A percentile compares a stretch with the other conserved stretches of the same genome.
Evolutionary conservation across 169 alveolate genomes (phyloP).

Genomic region (Babesia ovata): DNA sequence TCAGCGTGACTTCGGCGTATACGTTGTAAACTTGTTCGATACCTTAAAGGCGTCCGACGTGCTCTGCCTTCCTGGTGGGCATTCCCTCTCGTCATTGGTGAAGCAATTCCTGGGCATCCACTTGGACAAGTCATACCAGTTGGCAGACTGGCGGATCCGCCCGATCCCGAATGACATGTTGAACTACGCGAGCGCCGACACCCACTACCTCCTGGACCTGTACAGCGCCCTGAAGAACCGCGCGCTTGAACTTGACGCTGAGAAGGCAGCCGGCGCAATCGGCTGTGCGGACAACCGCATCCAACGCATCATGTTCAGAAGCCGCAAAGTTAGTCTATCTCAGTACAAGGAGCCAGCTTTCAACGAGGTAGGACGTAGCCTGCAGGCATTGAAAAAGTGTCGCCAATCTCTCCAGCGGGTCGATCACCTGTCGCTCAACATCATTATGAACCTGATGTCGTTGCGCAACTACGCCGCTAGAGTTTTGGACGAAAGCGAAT

Average conservation of each 20-base stretch:
- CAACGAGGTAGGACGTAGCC: constrained; percentile 7
- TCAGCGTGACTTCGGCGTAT: constrained; percentile 94
- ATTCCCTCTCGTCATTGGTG: constrained; percentile 76
- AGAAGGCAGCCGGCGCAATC: neutral
- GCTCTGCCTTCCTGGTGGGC: constrained; percentile 79
- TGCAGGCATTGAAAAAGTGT: constrained; percentile 8
- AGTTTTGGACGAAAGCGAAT: constrained; percentile 53
- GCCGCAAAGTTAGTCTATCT: constrained; percentile 43
- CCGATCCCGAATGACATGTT: constrained; percentile 89
- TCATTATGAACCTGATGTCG: constrained; percentile 48
- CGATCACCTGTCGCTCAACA: constrained; percentile 46
- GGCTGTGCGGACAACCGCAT: constrained; percentile 40
- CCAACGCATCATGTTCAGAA: constrained; percentile 38
- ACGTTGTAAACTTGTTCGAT: constrained; percentile 93
- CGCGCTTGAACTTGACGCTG: constrained; percentile 41
- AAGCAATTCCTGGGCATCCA: constrained; percentile 79
- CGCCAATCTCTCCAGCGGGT: constrained; percentile 2
- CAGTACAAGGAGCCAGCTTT: constrained; percentile 52
- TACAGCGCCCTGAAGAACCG: constrained; percentile 84
- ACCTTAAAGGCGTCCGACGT: constrained; percentile 91
- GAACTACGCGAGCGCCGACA: constrained; percentile 91
- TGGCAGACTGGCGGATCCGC: constrained; percentile 93
- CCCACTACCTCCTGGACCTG: constrained; percentile 88
- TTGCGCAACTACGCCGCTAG: constrained; percentile 61
- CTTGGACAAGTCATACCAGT: constrained; percentile 88